Evolutionary conservation across 2,329 filamentous ascomycete genomes (phyloP).

Genomic region (Dactylellina leptospora): DNA sequence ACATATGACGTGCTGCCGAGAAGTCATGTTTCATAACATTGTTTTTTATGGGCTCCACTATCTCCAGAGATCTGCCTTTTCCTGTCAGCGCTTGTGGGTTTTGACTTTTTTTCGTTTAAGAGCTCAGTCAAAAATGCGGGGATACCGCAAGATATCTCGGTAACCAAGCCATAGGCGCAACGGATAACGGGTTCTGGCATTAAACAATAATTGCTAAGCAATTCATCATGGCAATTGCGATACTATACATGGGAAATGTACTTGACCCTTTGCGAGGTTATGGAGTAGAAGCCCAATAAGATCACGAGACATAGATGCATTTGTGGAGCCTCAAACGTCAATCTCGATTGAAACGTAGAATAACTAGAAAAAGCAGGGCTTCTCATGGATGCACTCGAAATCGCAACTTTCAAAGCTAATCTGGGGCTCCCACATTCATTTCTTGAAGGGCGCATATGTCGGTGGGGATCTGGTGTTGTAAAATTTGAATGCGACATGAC

Average conservation of each 20-base stretch:
- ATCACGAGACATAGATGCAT: neutral
- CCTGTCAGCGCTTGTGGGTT: neutral
- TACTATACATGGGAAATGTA: neutral
- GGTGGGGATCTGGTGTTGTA: neutral
- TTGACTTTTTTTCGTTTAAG: neutral
- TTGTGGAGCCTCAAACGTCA: slow-evolving; percentile 22
- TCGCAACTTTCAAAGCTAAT: slow-evolving; percentile 7
- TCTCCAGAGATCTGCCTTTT: slow-evolving; percentile 25
- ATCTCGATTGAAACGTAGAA: neutral
- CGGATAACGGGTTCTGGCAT: neutral
- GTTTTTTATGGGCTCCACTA: slow-evolving; percentile 4
- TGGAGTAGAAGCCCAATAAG: no score
- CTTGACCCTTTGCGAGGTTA: no score
- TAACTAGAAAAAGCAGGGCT: neutral
- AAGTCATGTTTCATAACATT: neutral
- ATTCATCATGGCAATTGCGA: neutral
- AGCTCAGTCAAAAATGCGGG: slow-evolving; percentile 6
- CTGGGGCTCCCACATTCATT: slow-evolving; percentile 1
- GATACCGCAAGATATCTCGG: slow-evolving; percentile 2
- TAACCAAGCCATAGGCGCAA: neutral
- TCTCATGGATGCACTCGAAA: neutral
- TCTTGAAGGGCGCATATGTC: neutral
- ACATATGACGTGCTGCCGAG: slow-evolving; percentile 21
- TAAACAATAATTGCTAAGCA: neutral
- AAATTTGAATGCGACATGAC: neutral